Evolutionary conservation across 179 eudicot genomes (phyloP).

Genomic region (Patellifolia procumbens): DNA sequence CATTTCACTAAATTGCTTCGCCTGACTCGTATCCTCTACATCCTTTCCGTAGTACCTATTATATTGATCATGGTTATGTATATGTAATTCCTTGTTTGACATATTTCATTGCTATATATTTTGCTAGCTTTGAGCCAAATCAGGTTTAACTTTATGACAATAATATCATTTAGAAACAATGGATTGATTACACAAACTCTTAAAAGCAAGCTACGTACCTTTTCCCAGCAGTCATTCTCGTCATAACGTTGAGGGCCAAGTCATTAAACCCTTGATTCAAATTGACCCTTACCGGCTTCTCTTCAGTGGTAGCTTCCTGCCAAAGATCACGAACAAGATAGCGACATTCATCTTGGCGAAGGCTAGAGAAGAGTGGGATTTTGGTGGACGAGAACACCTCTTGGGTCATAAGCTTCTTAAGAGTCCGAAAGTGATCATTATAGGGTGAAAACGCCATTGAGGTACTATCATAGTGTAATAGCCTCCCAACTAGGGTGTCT

Average conservation of each 20-base stretch:
- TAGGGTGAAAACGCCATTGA: conserved; percentile 46
- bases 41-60: conserved; percentile 36
- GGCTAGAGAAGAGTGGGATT: conserved; percentile 26
- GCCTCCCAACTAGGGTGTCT: conserved; percentile 35
- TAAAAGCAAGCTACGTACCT: conserved; percentile 18
- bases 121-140: no score
- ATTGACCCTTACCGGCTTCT: conserved; percentile 8
- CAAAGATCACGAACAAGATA: conserved; percentile 22
- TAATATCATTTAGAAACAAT: no score
- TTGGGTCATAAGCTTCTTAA: conserved; percentile 36
- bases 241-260: conserved; percentile 46
- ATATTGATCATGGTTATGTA: background rate
- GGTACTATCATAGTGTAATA: conserved; percentile 41
- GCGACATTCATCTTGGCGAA: conserved; percentile 39
- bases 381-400: conserved; percentile 40
- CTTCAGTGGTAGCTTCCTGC: background rate
- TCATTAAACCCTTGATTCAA: conserved; percentile 38
- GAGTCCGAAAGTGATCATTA: conserved; percentile 47
- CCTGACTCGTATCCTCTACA: conserved; percentile 30
- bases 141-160: no score
- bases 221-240: conserved; percentile 52
- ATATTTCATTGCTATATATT: no score
- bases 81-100: no score
- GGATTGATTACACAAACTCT: background rate
- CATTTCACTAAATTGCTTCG: conserved; percentile 35